Evolutionary conservation across 140 eudicot genomes (phyloP), one percentile per base, ranked within the genome.

Genomic region (Erigeron philadelphicus): DNA sequence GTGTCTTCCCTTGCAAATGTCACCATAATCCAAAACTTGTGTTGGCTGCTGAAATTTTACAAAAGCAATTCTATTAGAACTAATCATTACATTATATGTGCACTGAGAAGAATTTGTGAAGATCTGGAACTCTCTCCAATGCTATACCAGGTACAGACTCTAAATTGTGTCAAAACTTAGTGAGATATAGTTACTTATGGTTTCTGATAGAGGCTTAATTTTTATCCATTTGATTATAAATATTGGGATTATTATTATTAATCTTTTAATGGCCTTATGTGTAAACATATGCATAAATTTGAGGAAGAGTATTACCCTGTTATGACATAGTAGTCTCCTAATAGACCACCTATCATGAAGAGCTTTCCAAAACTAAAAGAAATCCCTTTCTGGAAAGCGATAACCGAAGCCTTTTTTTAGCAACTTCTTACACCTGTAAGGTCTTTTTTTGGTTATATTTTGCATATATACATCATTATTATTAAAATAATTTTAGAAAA

Each of bases 111-210:
- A 72, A 81, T 93, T 41, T 86, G 90, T 70, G 90, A 93, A 66
- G 98, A 93, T 83, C 71, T 93, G 62, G 96, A 93, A 58, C 98
- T 93, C 55, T 80, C 98, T 70, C 98, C 98, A 40, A 93, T 89
- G 96, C 74, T 93, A 70, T 93, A 93, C 86, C 96, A 93, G 98
- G 96, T 93, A 85, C 66, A 49, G 38, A n/a, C 6, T 68, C 61
- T 23, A 15, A n/a, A 15, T 17, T 62, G 38, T 71, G 52, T 67
- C 47, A 47, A 48, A 6, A 8, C 47, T 12, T 48, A 18, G 40
- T 50, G 53, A 53, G 31, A 41, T 41, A 21, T 68, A 35, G 40
- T 46, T 16, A 15, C 57, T 46, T 23, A 4, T 8, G 66, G 23
- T 70, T 70, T 31, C n/a, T 67, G n/a, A 13, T 9, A 67, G 48